phyloP scores from a whole-genome alignment of 1,284 basidiomycete species.

The Anthracocystis walkeri region DNA sequence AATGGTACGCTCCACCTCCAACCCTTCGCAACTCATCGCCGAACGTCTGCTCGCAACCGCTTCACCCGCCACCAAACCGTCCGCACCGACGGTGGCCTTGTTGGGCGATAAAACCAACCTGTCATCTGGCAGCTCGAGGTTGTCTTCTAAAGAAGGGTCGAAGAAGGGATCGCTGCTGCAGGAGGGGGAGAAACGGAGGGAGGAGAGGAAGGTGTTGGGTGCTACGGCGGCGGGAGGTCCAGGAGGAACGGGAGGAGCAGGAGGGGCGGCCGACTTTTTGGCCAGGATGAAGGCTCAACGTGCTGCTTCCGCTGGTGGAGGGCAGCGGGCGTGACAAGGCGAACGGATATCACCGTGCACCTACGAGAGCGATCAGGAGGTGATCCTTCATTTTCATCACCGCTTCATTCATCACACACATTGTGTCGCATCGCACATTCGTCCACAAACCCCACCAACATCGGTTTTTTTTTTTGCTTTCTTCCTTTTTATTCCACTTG shows the following conservation, averaged over 20 bases:
- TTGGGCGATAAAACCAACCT: conserved; percentile 31
- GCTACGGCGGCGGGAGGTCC: not conserved
- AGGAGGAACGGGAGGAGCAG: not conserved
- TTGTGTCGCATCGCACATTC: no score
- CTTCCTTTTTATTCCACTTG: no score
- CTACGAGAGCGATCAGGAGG: no score
- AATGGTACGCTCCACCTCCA: conserved; percentile 36
- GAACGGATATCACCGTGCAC: no score
- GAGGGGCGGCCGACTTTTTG: conserved; percentile 37
- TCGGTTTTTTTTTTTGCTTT: no score
- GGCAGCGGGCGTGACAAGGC: not conserved
- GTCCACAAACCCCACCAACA: no score
- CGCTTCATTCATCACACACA: no score
- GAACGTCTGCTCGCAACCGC: conserved; percentile 7
- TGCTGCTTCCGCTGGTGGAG: conserved; percentile 8
- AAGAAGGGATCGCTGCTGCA: not conserved
- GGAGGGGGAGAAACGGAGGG: not conserved
- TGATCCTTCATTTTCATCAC: no score
- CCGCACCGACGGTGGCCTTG: not conserved
- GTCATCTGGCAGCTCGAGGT: conserved; percentile 4
- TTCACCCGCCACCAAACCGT: conserved; percentile 11
- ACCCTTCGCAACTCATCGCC: conserved; percentile 40
- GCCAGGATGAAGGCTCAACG: conserved; percentile 49
- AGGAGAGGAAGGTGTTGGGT: not conserved
- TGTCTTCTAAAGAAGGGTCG: conserved; percentile 12